Base-by-base conservation (phyloP, 768 basidiomycete species). In the Saitozyma podzolica region DNA sequence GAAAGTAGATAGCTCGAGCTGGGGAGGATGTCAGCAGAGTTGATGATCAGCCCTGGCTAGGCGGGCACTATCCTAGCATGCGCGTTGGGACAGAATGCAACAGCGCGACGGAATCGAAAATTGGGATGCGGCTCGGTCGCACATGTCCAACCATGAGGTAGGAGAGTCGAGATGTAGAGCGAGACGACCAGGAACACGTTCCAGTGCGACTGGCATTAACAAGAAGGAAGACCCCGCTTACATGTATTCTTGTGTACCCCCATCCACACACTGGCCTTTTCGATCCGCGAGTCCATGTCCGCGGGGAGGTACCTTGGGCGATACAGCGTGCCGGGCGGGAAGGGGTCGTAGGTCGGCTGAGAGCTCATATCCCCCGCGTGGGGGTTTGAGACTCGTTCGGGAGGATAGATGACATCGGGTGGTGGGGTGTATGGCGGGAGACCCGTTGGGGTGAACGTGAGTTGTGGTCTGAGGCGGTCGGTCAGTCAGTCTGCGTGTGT, bases 371-470 rank as follows among this genome's bases (percentile, higher is more conserved):
- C 50, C 0, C 49, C 58, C 11, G 45, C 59, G 50, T 65, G 59
- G 4, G 68, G 69, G 47, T 75, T 75, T 0, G 54, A 40, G 14
- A 67, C 65, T 7, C 40, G 37, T 16, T 63, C 53, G 9, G 58
- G 53, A 16, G 69, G 71, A 54, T 75, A 75, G 10, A 58, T 16
- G 11, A 67, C 66, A 58, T 70, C 61, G 6, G 53, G n/a, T 8
- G 74, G 74, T 20, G 74, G 51, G 40, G 59, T n/a, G 43, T 75
- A 75, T 3, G 74, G 74, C 6, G 70, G 70, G 49, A 48, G 37
- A 8, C 60, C 57, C 5, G 62, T 61, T 17, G 63, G 53, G 9
- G 54, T 29, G 29, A 29, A 29, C 29, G 29, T 29, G 29, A 29
- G 29, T 29, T 29, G 29, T 2, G 40, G 52, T 59, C 39, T 53